phyloP scores from a whole-genome alignment of 2,329 filamentous ascomycete species.

The Diaporthe australafricana region DNA sequence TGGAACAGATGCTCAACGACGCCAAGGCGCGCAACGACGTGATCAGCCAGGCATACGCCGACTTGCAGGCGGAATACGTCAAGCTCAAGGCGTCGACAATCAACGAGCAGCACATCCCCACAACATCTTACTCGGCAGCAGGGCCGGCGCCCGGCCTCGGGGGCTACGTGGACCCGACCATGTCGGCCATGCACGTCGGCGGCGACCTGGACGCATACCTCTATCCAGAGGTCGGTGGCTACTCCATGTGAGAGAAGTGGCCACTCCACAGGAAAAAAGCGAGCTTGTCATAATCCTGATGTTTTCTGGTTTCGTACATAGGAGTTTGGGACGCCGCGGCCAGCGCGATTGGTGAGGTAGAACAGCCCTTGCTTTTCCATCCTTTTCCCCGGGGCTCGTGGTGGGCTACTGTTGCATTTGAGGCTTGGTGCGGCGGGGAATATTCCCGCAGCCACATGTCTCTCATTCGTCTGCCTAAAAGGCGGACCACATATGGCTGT shows the following conservation, averaged over 20 bases:
- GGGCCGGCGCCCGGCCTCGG: slow-evolving; percentile 31
- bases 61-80: slow-evolving; percentile 59
- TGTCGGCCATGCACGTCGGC: slow-evolving; percentile 40
- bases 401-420: slow-evolving; percentile 20
- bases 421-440: slow-evolving; percentile 20
- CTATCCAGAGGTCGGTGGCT: slow-evolving; percentile 44
- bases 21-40: slow-evolving; percentile 66
- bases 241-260: slow-evolving; percentile 39
- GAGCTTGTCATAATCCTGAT: background rate
- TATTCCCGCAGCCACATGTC: slow-evolving; percentile 5
- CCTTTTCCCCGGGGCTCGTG: background rate
- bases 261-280: background rate
- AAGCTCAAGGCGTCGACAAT: slow-evolving; percentile 51
- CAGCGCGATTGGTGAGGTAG: slow-evolving; percentile 7
- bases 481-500: background rate
- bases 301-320: background rate
- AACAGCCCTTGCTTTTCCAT: background rate
- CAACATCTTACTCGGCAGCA: slow-evolving; percentile 32
- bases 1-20: slow-evolving; percentile 67
- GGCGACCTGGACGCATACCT: slow-evolving; percentile 47
- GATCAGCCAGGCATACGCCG: slow-evolving; percentile 64
- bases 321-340: background rate
- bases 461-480: background rate
- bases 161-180: slow-evolving; percentile 36
- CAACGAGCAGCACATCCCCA: slow-evolving; percentile 38